Base-by-base conservation (phyloP, 495 filamentous ascomycete species). In the Penicillium arizonense region DNA sequence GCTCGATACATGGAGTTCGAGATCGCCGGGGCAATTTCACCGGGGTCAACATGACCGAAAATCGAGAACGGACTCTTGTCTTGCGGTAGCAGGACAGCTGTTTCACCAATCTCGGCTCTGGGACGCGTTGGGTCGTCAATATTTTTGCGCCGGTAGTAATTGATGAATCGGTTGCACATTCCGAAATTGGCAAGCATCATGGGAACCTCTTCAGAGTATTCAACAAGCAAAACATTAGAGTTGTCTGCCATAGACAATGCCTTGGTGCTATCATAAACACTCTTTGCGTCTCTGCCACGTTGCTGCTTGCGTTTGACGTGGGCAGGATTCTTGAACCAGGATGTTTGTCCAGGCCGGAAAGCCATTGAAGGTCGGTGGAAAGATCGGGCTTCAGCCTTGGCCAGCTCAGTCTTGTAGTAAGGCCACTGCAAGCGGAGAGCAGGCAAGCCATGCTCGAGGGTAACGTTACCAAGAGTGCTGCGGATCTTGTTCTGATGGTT, bases 1-100 rank as follows among this genome's bases (percentile, higher is more conserved):
- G 95, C 91, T 20, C 92, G 83, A 65, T 89, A 96, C 91, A 99
- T 96, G 23, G 86, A 80, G 64, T 99, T 99, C 58, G 96, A 91
- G 8, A 99, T 74, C 3, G 94, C 89, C 1, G 92, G 91, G 0
- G 91, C 87, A 1, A 85, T 86, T 70, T 97, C 87, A 18, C 95
- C 95, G 0, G 91, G 86, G 47, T 95, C 88, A 5, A 97, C 89
- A 33, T 90, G 85, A 24, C 94, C 94, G 67, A 99, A 97, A 43
- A 95, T 88, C 24, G 89, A 88, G 67, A 97, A 99, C 0, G 94
- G 94, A 48, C 90, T 96, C 51, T 91, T 90, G 64, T 99, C 94
- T 62, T 97, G 90, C 5, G 90, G 89, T 42, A 97, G 78, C 28
- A 99, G 82, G 10, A 96, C 84, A 37, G 80, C 80, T 3, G 87